Base-by-base conservation (phyloP, 768 basidiomycete species). In the Kwoniella sp. region DNA sequence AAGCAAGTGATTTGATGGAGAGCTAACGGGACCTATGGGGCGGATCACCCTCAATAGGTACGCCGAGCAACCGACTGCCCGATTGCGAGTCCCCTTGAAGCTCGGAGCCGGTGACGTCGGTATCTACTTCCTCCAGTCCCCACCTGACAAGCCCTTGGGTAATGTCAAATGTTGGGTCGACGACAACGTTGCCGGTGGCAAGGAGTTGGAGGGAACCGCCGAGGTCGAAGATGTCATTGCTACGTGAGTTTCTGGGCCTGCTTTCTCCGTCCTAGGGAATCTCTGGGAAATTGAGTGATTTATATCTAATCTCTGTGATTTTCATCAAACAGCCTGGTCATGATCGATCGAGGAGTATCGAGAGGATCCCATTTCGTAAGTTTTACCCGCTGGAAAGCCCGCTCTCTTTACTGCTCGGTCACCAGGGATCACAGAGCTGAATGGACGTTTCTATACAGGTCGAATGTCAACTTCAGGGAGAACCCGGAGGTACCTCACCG, bases 91-190 rank as follows among this genome's bases (percentile, higher is more conserved):
- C 29, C 92, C 92, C 25, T 84, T 98, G 61, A 86, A 87, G 77
- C 85, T 91, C 0, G 89, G 90, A 3, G 91, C 90, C 30, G 96
- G 96, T 9, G 95, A 98, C 74, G 86, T 99, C 45, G 93, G 90
- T 38, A 84, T 99, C 9, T 97, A 97, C 82, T 96, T 88, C 81
- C 65, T 97, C 31, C 86, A 86, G 78, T 92, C 93, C 67, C 89
- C 91, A 12, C 72, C 86, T 54, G 79, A 79, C 55, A 75, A 70
- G 52, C 79, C 77, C 58, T 50, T 83, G 65, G 89, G 91, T 31
- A 88, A 88, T 71, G 84, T 86, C 58, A 84, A 94, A 73, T 98
- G 96, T 79, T 98, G 95, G 95, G 96, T 99, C 31, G 96, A 99
- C 79, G 94, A 99, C 79, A 99, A 99, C 77, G 86, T 88, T 68